Base-by-base conservation (phyloP, 306 rosid species). In the Purshia tridentata region DNA sequence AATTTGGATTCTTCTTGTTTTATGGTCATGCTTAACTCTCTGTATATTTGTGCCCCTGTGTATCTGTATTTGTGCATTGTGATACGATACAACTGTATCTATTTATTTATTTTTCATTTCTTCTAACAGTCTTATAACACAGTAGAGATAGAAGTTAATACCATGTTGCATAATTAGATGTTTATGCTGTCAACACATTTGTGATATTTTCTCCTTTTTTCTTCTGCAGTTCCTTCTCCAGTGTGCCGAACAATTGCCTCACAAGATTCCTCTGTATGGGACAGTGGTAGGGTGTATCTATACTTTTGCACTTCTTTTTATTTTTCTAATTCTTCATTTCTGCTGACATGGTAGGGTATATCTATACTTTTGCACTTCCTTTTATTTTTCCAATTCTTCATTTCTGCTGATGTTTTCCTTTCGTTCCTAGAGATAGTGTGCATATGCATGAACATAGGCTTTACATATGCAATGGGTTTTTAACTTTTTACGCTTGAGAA, bases 211-310 rank as follows among this genome's bases (percentile, higher is more conserved):
- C 67, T 72, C n/a, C 64, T 74, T 68, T 42, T 84, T 77, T 69
- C 15, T 82, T 53, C 4, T 67, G 58, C 98, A 94, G 99, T 86
- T 87, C 82, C 86, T 94, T 81, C 75, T 88, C 13, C 67, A 75
- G 46, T 91, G 96, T 73, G 85, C 89, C 48, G 99, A 89, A 76
- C 99, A 91, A 80, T 81, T 94, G 85, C 96, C 98, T 78, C 99
- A 94, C 83, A 94, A 94, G 87, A 84, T 81, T 83, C 94, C 99
- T 68, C 67, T 89, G 3, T 94, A 88, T 65, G 96, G 96, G 79
- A 87, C 99, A 6, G 65, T 94, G 99, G 99, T 94, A 90, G 12
- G 65, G 45, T 64, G 19, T 70, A 59, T 65, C 44, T 75, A 10
- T 39, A 40, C 60, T 47, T 64, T 18, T 20, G 22, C 10, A 18